A percentile compares a stretch with the other conserved stretches of the same genome.
Conservation (phyloP, 108 stramenopile species). For the Discostella pseudostelligera region DNA sequence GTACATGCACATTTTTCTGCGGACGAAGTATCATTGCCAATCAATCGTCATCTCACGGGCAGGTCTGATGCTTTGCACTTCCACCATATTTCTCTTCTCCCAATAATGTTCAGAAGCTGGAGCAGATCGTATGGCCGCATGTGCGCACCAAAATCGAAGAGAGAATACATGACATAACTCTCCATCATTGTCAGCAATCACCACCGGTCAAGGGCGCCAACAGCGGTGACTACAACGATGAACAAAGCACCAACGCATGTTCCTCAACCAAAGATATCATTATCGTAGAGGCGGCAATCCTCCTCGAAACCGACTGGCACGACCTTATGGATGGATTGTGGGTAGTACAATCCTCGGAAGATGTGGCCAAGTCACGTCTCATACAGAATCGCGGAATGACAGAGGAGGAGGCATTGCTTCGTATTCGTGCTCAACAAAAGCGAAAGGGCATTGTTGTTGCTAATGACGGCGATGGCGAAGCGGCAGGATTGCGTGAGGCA, state of each 20-base stretch:
- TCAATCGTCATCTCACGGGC: too few species aligned
- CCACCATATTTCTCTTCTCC: background rate
- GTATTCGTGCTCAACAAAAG: conserved; percentile 64
- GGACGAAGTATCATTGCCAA: too few species aligned
- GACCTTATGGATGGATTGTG: conserved; percentile 80
- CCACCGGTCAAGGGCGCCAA: too few species aligned
- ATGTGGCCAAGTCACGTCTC: conserved; percentile 57
- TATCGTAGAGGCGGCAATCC: conserved; percentile 77
- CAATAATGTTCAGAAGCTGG: conserved; percentile 42
- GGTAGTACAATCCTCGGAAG: conserved; percentile 56
- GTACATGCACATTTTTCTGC: conserved; percentile 7
- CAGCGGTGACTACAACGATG: background rate
- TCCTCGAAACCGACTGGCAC: conserved; percentile 78
- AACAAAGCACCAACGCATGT: conserved; percentile 12
- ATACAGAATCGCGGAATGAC: conserved; percentile 59
- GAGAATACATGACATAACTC: conserved; percentile 47
- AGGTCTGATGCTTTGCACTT: too few species aligned
- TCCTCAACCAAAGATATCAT: conserved; percentile 36
- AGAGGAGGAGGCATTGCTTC: conserved; percentile 57
- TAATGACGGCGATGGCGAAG: background rate
- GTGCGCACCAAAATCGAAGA: conserved; percentile 53
- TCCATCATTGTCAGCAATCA: conserved; percentile 1
- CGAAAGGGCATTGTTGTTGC: conserved; percentile 55
- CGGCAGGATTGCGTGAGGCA: conserved; percentile 36
- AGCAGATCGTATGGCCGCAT: conserved; percentile 82